These are phyloP conservation scores for Typha latifolia DNA, from an alignment of 176 grass and related monocot genomes.

Conservation along the genomic window DNA sequence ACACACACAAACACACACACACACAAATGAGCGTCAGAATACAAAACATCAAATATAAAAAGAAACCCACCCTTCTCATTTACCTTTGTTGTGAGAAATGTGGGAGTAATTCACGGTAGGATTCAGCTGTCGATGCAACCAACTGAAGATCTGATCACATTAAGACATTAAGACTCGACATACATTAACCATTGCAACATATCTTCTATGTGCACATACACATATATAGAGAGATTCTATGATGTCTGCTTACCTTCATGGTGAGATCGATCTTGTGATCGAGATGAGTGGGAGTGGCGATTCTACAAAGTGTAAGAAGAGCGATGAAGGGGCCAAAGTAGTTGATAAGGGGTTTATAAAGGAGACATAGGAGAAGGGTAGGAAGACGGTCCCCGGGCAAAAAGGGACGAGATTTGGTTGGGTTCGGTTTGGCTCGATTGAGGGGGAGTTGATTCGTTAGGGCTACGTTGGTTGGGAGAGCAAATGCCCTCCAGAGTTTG, in stretches of 20 bases:
- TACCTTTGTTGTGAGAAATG: slow-evolving; percentile 47
- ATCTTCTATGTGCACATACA: neutral
- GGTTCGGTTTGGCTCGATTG: neutral
- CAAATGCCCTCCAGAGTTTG: too few species aligned
- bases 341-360: neutral
- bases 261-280: neutral
- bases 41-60: neutral
- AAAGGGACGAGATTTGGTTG: neutral
- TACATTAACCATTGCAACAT: neutral
- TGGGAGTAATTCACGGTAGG: slow-evolving; percentile 44
- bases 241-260: neutral
- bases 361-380: neutral
- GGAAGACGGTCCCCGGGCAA: neutral
- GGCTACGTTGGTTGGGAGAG: too few species aligned
- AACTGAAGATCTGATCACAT: slow-evolving; percentile 48
- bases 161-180: neutral
- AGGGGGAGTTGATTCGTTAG: neutral
- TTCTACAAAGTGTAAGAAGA: neutral
- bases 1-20: neutral
- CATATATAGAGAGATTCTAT: neutral
- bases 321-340: neutral
- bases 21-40: too few species aligned
- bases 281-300: neutral
- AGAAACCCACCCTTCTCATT: neutral
- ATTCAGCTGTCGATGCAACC: slow-evolving; percentile 71